Conservation (phyloP, 331 rosid species). For the Prunus yedoensis region DNA sequence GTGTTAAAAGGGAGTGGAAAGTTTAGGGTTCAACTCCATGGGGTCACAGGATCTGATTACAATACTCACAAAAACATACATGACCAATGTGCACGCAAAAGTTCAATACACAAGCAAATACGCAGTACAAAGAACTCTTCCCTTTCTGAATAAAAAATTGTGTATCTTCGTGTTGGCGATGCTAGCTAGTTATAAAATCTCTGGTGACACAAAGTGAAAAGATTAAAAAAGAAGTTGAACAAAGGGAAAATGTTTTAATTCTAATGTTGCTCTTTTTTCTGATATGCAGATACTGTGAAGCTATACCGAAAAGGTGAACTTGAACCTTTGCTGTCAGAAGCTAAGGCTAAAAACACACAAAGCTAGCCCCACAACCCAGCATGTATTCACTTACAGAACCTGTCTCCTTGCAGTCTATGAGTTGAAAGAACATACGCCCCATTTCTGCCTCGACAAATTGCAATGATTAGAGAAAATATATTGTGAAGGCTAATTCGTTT, state of each 20-base stretch:
- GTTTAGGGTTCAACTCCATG: background rate
- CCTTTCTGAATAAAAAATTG: background rate
- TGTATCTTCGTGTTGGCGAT: background rate
- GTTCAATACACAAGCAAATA: background rate
- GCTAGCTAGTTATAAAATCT: background rate
- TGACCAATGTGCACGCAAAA: background rate
- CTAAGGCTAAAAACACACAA: conserved; percentile 43
- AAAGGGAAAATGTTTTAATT: background rate
- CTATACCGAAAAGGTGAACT: conserved; percentile 85
- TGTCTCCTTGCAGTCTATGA: conserved; percentile 12
- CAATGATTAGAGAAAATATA: background rate
- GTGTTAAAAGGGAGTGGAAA: background rate
- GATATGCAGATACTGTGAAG: conserved; percentile 78
- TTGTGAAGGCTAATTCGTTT: conserved; percentile 11
- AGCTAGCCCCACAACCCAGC: conserved; percentile 28
- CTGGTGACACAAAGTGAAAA: background rate
- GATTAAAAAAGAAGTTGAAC: background rate
- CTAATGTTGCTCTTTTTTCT: conserved; percentile 13
- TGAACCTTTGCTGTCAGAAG: conserved; percentile 70
- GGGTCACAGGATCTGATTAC: background rate
- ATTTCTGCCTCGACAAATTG: background rate
- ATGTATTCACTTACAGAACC: conserved; percentile 8
- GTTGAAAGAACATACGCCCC: conserved; percentile 7
- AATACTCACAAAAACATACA: background rate
- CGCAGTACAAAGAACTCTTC: background rate